Evolutionary conservation across 805 yeast genomes (phyloP), one percentile per base, ranked within the genome.

Genomic region (Sugiyamaella boreocaroliniensis): DNA sequence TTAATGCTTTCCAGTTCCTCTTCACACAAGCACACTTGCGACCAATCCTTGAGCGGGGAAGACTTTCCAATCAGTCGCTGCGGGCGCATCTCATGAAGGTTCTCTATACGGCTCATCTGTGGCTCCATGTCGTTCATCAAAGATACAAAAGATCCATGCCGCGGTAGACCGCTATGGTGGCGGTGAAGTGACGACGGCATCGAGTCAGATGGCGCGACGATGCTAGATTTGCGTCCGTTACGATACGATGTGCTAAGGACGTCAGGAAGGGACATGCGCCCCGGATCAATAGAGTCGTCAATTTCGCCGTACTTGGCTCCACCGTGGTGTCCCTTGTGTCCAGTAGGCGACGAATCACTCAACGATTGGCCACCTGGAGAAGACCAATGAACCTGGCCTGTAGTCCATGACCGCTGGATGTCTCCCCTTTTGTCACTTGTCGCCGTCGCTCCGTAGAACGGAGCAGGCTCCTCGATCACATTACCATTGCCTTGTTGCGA

Each of bases 1-100:
- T 67, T 55, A 8, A 51, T 57, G 14, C 59, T 49, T 26, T 52
- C 29, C 29, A 71, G 49, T 37, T 59, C 60, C 0, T 57, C 59
- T 0, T 66, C 71, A 4, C 60, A 34, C 15, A 61, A 54, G 51
- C 49, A 58, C 55, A 11, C 50, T 43, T 20, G 43, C 15, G 48
- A 52, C 84, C 85, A 80, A 50, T 76, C 69, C 19, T 55, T 56
- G 29, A 76, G 58, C n/a, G 73, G 68, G 40, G 61, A 60, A 4
- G 69, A 59, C 34, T 63, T 57, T 3, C 85, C 84, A 55, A 80
- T 77, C 52, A 80, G 67, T 22, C 63, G 68, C 43, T 65, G 64
- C 0, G 82, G 77, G 48, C 84, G 69, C 70, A 77, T 67, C 50
- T 71, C 71, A 11, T 75, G 71, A 44, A 76, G 64, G 45, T 67